phyloP scores from a whole-genome alignment of 345 rosid species.

The Toxicodendron radicans region DNA sequence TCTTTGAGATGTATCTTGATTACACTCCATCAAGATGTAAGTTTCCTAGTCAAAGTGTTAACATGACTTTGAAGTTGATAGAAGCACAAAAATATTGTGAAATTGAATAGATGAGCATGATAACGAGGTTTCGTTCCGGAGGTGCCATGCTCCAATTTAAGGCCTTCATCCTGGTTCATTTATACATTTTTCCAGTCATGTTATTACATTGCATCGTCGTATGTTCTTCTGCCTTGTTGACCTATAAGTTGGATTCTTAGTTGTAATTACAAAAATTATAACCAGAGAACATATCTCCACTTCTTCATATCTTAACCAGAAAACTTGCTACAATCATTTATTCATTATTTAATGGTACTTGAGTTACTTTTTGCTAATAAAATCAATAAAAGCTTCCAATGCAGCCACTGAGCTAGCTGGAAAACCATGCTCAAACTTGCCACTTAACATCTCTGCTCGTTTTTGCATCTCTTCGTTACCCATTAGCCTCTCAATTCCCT shows the following conservation, averaged over 20 bases:
- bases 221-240: no score
- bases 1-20: not conserved
- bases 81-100: no score
- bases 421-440: conserved; percentile 26
- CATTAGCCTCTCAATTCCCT: conserved; percentile 38
- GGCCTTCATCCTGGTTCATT: no score
- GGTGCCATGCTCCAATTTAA: no score
- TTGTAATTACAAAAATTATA: no score
- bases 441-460: conserved; percentile 20
- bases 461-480: conserved; percentile 20
- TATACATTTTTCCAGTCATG: no score
- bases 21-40: not conserved
- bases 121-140: no score
- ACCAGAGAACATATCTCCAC: no score
- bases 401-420: conserved; percentile 33
- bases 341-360: not conserved
- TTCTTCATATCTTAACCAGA: not conserved
- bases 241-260: no score
- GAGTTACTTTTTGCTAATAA: not conserved
- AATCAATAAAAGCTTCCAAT: conserved; percentile 21
- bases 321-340: not conserved
- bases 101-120: no score
- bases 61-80: no score
- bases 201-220: not conserved
- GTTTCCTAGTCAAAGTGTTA: no score